Base-by-base conservation (phyloP, 1,139 yeast genomes). In the Magnusiomyces fungicola region DNA sequence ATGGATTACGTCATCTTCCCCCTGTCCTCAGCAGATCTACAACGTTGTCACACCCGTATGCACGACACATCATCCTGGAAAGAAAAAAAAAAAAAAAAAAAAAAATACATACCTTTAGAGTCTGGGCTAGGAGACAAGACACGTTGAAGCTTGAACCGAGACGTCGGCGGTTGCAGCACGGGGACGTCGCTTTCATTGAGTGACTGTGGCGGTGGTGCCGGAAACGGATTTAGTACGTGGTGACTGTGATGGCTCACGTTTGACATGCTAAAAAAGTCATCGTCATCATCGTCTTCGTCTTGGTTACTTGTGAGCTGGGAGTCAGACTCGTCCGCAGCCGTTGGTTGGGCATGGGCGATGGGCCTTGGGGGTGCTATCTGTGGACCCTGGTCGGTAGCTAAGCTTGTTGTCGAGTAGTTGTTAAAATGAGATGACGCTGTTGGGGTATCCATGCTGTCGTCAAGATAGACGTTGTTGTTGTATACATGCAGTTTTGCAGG, bases 271-370 rank as follows among this genome's bases (percentile, higher is more conserved):
- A 41, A 41, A 30, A 41, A 41, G 19, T 39, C 43, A 10, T 41
- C 44, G 25, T 30, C 41, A 19, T 38, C 44, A 5, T 41, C 44
- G 3, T 41, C 44, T 2, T 41, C 44, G 3, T 40, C 43, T 25
- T 21, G n/a, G 2, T 37, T 27, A 30, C 23, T 21, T 21, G 18
- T 23, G 3, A 14, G 24, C n/a, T n/a, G n/a, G n/a, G n/a, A n/a
- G n/a, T n/a, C n/a, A n/a, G n/a, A n/a, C n/a, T n/a, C n/a, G n/a
- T n/a, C n/a, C n/a, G n/a, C n/a, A n/a, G n/a, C n/a, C n/a, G n/a
- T n/a, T n/a, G n/a, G n/a, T n/a, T n/a, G n/a, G n/a, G n/a, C n/a
- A n/a, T n/a, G n/a, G n/a, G n/a, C n/a, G n/a, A n/a, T n/a, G n/a
- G n/a, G n/a, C n/a, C n/a, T n/a, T n/a, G n/a, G n/a, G n/a, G n/a